These are phyloP conservation scores for Penicillium aurantiogriseum DNA, from an alignment of 2,329 filamentous ascomycete genomes.

Conservation along the genomic window DNA sequence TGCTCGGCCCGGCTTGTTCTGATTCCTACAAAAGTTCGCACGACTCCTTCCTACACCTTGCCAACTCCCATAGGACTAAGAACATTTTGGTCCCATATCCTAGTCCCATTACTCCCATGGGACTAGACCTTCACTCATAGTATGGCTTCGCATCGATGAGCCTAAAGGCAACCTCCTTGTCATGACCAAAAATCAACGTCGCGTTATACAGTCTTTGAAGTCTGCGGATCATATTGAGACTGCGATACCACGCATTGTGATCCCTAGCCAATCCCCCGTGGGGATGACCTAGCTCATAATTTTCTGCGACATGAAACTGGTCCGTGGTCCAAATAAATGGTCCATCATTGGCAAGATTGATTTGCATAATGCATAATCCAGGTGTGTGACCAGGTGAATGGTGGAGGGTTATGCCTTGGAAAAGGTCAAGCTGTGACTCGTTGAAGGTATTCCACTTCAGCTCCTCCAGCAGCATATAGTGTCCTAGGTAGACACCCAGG, in stretches of 20 bases:
- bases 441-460: slow-evolving; percentile 48
- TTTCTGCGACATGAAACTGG: slow-evolving; percentile 43
- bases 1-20: too few relatives aligned
- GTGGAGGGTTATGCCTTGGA: slow-evolving; percentile 40
- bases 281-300: slow-evolving; percentile 35
- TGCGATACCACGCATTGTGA: slow-evolving; percentile 39
- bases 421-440: slow-evolving; percentile 41
- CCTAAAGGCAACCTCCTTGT: slow-evolving; percentile 6
- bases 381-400: slow-evolving; percentile 41
- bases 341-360: slow-evolving; percentile 37
- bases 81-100: too few relatives aligned
- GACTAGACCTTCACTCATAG: not conserved
- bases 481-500: slow-evolving; percentile 39
- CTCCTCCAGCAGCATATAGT: slow-evolving; percentile 37
- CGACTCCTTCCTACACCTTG: too few relatives aligned
- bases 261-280: slow-evolving; percentile 41
- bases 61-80: too few relatives aligned
- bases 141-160: not conserved
- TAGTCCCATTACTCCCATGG: too few relatives aligned
- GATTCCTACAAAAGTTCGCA: too few relatives aligned
- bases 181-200: slow-evolving; percentile 35
- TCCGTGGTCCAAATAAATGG: slow-evolving; percentile 45
- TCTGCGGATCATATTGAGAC: slow-evolving; percentile 28
- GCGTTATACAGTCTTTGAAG: slow-evolving; percentile 34
- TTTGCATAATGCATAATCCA: slow-evolving; percentile 38